These are phyloP conservation scores for Trichoderma koningiopsis DNA, from an alignment of 2,329 filamentous ascomycete genomes.

Conservation along the genomic window DNA sequence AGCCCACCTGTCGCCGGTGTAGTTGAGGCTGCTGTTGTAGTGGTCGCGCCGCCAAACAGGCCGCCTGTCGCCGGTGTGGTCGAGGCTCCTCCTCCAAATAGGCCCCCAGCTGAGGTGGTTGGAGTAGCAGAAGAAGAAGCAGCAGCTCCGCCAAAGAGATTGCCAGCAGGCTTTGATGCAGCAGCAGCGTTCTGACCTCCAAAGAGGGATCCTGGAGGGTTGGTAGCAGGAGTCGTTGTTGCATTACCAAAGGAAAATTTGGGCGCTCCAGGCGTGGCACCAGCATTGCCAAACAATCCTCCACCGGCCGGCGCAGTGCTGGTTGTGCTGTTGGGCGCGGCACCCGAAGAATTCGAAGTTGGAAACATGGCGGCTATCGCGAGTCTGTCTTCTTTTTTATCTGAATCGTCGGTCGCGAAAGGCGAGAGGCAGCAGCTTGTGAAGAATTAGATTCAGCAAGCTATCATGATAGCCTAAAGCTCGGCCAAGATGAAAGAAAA, in stretches of 20 bases:
- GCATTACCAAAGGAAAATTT: slow-evolving; percentile 46
- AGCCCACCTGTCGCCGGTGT: slow-evolving; percentile 27
- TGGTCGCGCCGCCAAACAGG: slow-evolving; percentile 37
- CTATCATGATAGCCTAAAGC: slow-evolving; percentile 20
- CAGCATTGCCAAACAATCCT: slow-evolving; percentile 44
- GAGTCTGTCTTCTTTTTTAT: background rate
- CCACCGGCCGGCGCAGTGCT: slow-evolving; percentile 45
- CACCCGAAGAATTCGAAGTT: slow-evolving; percentile 39
- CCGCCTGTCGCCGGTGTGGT: slow-evolving; percentile 36
- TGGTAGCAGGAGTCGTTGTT: slow-evolving; percentile 36
- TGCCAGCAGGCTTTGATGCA: slow-evolving; percentile 35
- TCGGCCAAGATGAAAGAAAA: background rate
- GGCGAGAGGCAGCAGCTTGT: background rate
- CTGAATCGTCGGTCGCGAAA: slow-evolving; percentile 21
- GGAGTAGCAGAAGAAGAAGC: slow-evolving; percentile 37
- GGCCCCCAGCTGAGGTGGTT: slow-evolving; percentile 32
- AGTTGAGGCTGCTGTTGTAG: slow-evolving; percentile 33
- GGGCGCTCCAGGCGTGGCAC: slow-evolving; percentile 35
- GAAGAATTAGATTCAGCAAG: slow-evolving; percentile 16
- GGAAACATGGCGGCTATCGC: slow-evolving; percentile 39
- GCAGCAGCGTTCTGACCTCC: slow-evolving; percentile 36
- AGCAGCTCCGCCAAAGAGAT: slow-evolving; percentile 32
- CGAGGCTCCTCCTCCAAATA: slow-evolving; percentile 33
- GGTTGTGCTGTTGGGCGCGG: slow-evolving; percentile 37
- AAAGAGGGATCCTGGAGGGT: slow-evolving; percentile 36